phyloP scores from a whole-genome alignment of 768 basidiomycete genomes.

The Lentinula sp. region DNA sequence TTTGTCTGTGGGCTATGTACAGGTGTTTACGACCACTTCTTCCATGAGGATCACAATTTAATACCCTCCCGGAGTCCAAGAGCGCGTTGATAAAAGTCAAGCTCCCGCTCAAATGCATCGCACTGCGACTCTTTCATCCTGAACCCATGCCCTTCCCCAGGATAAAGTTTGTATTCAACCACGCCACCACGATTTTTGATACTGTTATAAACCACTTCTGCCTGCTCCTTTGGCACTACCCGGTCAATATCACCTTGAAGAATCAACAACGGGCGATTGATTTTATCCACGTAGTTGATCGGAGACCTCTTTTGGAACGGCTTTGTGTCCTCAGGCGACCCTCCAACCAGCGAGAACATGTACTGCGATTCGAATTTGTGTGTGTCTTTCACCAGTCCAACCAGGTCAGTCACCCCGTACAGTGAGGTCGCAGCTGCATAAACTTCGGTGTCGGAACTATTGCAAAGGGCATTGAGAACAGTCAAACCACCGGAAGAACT shows the following conservation, averaged over 20 bases:
- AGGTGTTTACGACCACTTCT: not conserved
- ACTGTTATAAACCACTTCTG: conserved; percentile 34
- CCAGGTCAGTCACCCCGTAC: conserved; percentile 69
- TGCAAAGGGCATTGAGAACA: conserved; percentile 42
- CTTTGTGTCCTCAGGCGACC: conserved; percentile 37
- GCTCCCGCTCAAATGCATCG: conserved; percentile 32
- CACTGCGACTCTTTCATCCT: conserved; percentile 35
- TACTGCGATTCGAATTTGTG: conserved; percentile 53
- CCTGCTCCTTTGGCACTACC: conserved; percentile 51
- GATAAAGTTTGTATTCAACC: conserved; percentile 39
- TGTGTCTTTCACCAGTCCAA: conserved; percentile 40
- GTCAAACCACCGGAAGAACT: conserved; percentile 74
- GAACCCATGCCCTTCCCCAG: conserved; percentile 49
- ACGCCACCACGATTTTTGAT: conserved; percentile 32
- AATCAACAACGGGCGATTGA: conserved; percentile 45
- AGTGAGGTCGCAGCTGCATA: conserved; percentile 60
- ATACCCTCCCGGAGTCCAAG: conserved; percentile 2
- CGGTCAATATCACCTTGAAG: conserved; percentile 37
- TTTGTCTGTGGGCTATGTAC: not conserved
- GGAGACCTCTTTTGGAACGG: conserved; percentile 51
- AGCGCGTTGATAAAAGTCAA: conserved; percentile 36
- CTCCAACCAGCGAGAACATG: conserved; percentile 45
- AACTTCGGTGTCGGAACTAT: conserved; percentile 31
- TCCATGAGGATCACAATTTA: not conserved
- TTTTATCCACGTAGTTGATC: conserved; percentile 42